These are phyloP conservation scores for Paramecium octaurelia DNA, from an alignment of 73 alveolate species.

Conservation along the genomic window DNA sequence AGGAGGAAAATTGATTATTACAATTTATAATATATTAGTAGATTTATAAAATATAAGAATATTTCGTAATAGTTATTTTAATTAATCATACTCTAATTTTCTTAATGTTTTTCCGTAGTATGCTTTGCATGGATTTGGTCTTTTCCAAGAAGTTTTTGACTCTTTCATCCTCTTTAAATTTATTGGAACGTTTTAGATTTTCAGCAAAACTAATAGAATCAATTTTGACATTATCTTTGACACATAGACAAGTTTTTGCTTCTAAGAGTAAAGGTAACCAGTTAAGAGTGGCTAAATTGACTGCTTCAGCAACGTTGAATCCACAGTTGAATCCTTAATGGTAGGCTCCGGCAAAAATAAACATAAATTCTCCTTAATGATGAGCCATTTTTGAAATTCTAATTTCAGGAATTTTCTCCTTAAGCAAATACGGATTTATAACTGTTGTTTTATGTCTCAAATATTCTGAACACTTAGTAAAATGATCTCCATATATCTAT, in stretches of 20 bases:
- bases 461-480: conserved; percentile 79
- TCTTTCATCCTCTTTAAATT: conserved; percentile 33
- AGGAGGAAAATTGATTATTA: conserved; percentile 17
- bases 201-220: conserved; percentile 47
- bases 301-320: conserved; percentile 91
- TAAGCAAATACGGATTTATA: conserved; percentile 67
- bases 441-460: conserved; percentile 81
- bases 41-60: neutral
- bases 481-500: conserved; percentile 67
- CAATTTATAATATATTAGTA: neutral
- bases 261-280: conserved; percentile 57
- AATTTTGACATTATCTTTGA: conserved; percentile 60
- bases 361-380: conserved; percentile 80
- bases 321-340: conserved; percentile 89
- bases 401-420: conserved; percentile 67
- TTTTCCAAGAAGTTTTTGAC: conserved; percentile 3
- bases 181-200: conserved; percentile 12
- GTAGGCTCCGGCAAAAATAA: conserved; percentile 74
- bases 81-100: neutral
- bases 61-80: neutral
- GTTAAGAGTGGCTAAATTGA: conserved; percentile 72
- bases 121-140: neutral
- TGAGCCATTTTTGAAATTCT: conserved; percentile 68
- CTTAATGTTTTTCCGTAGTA: neutral
- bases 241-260: conserved; percentile 58